These are phyloP conservation scores for Magnusiomyces fungicola DNA, from an alignment of 1,139 yeast species.

Conservation along the genomic window DNA sequence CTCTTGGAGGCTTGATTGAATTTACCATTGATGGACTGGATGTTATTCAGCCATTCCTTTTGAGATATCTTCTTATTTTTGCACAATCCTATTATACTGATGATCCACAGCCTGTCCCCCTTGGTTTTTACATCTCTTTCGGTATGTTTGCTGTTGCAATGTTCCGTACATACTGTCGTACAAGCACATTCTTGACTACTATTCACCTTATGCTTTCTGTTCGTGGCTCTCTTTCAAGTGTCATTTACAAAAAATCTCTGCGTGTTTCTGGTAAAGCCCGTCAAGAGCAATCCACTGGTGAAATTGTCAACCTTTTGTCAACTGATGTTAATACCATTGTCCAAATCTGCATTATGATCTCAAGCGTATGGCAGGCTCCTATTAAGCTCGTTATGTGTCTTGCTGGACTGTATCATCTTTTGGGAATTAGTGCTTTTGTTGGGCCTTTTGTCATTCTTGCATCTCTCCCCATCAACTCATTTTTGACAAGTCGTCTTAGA, in stretches of 20 bases:
- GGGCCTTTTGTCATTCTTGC: conserved; percentile 50
- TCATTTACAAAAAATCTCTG: conserved; percentile 72
- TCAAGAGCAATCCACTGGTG: conserved; percentile 75
- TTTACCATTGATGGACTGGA: conserved; percentile 59
- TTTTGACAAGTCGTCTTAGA: conserved; percentile 44
- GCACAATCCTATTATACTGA: conserved; percentile 57
- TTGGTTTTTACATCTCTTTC: conserved; percentile 72
- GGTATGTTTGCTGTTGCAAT: conserved; percentile 76
- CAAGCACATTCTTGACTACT: conserved; percentile 52
- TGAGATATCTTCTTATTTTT: conserved; percentile 64
- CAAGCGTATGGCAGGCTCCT: conserved; percentile 53
- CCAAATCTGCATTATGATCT: conserved; percentile 45
- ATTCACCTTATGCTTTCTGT: conserved; percentile 30
- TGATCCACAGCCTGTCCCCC: conserved; percentile 44
- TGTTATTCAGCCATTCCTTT: conserved; percentile 76
- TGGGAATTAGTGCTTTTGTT: conserved; percentile 57
- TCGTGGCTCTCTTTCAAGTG: conserved; percentile 60
- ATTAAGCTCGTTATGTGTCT: conserved; percentile 48
- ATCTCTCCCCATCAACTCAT: conserved; percentile 52
- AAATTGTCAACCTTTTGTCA: conserved; percentile 67
- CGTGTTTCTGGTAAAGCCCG: conserved; percentile 74
- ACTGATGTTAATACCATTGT: conserved; percentile 68
- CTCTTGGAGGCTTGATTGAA: conserved; percentile 64
- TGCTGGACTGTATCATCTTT: conserved; percentile 46
- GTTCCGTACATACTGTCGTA: conserved; percentile 73